Percentiles rank a stretch among this genome's conserved stretches.
phyloP scores from a whole-genome alignment of 805 yeast species.

The Metschnikowia henanensis region DNA sequence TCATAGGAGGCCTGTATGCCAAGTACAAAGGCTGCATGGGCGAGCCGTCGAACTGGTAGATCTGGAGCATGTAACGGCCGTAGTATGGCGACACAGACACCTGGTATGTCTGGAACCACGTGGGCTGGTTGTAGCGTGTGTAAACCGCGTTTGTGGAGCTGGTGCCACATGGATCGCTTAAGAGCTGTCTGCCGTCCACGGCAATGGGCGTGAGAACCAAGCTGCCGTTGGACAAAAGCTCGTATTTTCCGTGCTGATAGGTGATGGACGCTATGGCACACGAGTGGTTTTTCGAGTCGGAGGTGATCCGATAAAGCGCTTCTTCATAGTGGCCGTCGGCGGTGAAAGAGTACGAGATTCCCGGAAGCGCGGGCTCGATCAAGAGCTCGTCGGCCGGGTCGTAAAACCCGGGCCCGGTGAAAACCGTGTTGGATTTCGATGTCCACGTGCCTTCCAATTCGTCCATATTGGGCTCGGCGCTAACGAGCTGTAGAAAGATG shows the following conservation, averaged over 20 bases:
- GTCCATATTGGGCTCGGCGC: slow-evolving; percentile 37
- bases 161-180: slow-evolving; percentile 80
- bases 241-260: slow-evolving; percentile 88
- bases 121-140: slow-evolving; percentile 69
- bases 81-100: slow-evolving; percentile 74
- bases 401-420: slow-evolving; percentile 95
- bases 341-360: slow-evolving; percentile 90
- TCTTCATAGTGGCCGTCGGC: slow-evolving; percentile 90
- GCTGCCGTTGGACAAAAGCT: slow-evolving; percentile 61
- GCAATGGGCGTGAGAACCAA: slow-evolving; percentile 68
- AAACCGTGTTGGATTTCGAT: slow-evolving; percentile 88
- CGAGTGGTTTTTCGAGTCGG: slow-evolving; percentile 70
- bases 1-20: slow-evolving; percentile 91
- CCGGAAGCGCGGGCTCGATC: slow-evolving; percentile 95
- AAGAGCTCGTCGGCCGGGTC: slow-evolving; percentile 95
- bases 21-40: slow-evolving; percentile 84
- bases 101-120: slow-evolving; percentile 54
- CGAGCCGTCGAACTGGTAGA: slow-evolving; percentile 77
- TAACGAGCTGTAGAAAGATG: slow-evolving; percentile 14
- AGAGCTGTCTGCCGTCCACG: slow-evolving; percentile 90
- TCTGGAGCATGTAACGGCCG: slow-evolving; percentile 75
- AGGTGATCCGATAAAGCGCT: slow-evolving; percentile 76
- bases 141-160: slow-evolving; percentile 48
- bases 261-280: slow-evolving; percentile 84
- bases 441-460: slow-evolving; percentile 90